phyloP scores from a whole-genome alignment of 2,329 filamentous ascomycete species.

The Epichloe coenophiala region DNA sequence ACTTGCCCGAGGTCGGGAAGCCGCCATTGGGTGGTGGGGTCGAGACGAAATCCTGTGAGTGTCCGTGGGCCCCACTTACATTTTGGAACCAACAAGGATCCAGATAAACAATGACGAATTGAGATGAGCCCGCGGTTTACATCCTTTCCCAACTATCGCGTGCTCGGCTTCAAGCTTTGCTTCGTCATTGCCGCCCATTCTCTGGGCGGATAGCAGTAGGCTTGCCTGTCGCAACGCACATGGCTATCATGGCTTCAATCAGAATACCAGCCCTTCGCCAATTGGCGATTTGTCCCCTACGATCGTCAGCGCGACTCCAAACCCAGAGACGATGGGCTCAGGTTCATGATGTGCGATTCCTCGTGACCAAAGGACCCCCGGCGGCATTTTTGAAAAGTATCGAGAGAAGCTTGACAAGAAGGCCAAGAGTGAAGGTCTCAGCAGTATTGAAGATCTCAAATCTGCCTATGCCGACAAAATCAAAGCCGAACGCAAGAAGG shows the following conservation, averaged over 20 bases:
- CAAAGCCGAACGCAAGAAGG: conserved; percentile 51
- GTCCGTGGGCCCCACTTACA: too few relatives aligned
- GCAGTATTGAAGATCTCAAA: conserved; percentile 62
- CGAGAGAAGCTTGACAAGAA: conserved; percentile 71
- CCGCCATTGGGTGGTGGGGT: not conserved
- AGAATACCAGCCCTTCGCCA: conserved; percentile 35
- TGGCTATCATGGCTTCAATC: conserved; percentile 33
- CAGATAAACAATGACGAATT: too few relatives aligned
- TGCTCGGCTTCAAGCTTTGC: too few relatives aligned
- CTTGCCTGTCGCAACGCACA: not conserved
- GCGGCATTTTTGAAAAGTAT: conserved; percentile 72
- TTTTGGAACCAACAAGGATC: not conserved
- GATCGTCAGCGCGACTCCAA: conserved; percentile 20
- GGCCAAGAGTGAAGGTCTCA: conserved; percentile 57
- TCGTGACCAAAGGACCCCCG: conserved; percentile 61
- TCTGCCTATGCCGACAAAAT: conserved; percentile 80
- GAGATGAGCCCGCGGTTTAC: too few relatives aligned
- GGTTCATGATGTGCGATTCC: conserved; percentile 82
- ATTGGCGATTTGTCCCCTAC: conserved; percentile 22
- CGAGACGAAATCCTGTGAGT: not conserved
- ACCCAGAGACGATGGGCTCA: conserved; percentile 75
- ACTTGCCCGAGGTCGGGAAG: not conserved
- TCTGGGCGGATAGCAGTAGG: conserved; percentile 2
- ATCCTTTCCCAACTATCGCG: too few relatives aligned
- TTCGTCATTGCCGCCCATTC: not conserved